These are phyloP conservation scores for Dryas octopetala DNA, from an alignment of 306 rosid species.

Conservation along the genomic window DNA sequence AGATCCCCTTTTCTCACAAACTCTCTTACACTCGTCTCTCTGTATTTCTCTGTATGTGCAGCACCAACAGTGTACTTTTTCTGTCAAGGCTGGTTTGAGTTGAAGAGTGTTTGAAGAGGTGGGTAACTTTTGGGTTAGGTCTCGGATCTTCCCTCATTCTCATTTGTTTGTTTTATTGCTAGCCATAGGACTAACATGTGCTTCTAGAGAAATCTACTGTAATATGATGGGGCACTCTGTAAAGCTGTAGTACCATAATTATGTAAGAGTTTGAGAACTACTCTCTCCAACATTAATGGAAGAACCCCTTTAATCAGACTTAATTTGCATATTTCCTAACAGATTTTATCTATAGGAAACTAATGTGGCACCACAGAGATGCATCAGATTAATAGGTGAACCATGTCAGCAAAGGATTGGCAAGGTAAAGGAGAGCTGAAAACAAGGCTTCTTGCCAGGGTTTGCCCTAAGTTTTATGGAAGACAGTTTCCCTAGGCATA, in stretches of 20 bases:
- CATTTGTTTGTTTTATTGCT: conserved; percentile 45
- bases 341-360: background rate
- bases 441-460: background rate
- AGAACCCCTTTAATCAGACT: conserved; percentile 5
- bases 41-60: conserved; percentile 3
- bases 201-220: conserved; percentile 16
- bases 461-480: background rate
- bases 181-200: conserved; percentile 33
- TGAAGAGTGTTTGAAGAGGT: conserved; percentile 27
- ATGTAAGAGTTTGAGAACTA: conserved; percentile 3
- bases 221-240: background rate
- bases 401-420: background rate
- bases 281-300: conserved; percentile 17
- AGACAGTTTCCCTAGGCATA: background rate
- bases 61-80: conserved; percentile 22
- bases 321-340: background rate
- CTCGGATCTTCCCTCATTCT: conserved; percentile 39
- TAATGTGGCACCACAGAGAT: background rate
- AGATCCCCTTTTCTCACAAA: conserved; percentile 36
- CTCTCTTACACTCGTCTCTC: conserved; percentile 32
- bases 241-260: conserved; percentile 7
- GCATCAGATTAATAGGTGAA: background rate
- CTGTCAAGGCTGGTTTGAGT: conserved; percentile 31
- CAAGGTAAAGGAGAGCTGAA: background rate
- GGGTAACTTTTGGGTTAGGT: conserved; percentile 41